A percentile compares a stretch with the other conserved stretches of the same genome.
Conservation (phyloP, 352 stramenopile genomes). For the Lagenidium giganteum region DNA sequence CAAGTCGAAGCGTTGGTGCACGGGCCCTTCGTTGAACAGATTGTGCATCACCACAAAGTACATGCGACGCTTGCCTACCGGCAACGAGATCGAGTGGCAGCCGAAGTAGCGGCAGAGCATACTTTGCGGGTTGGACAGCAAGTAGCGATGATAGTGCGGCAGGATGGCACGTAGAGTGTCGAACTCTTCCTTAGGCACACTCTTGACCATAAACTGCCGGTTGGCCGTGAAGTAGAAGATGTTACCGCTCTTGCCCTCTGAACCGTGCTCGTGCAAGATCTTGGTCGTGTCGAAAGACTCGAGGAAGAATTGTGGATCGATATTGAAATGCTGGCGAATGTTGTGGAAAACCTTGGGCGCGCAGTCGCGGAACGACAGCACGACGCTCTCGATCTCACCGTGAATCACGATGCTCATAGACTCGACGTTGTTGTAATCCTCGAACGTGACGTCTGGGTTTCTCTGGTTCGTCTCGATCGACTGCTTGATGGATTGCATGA, state of each 20-base stretch:
- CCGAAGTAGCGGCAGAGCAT: constrained; percentile 81
- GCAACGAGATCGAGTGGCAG: constrained; percentile 81
- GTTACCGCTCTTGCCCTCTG: constrained; percentile 82
- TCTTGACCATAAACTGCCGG: constrained; percentile 88
- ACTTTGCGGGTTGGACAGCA: constrained; percentile 67
- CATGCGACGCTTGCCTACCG: constrained; percentile 79
- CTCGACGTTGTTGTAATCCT: constrained; percentile 69
- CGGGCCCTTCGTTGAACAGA: constrained; percentile 69
- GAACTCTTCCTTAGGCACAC: constrained; percentile 81
- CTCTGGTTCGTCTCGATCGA: constrained; percentile 29
- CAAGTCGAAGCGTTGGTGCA: constrained; percentile 79
- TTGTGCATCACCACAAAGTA: constrained; percentile 89
- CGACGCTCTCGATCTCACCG: constrained; percentile 38
- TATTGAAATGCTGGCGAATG: constrained; percentile 71
- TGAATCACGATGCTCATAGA: constrained; percentile 72
- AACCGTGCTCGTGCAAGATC: constrained; percentile 75
- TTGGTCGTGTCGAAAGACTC: constrained; percentile 68
- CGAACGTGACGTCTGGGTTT: constrained; percentile 33
- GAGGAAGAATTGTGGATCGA: constrained; percentile 63
- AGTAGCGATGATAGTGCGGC: constrained; percentile 77
- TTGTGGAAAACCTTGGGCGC: constrained; percentile 75
- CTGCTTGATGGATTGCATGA: constrained; percentile 66
- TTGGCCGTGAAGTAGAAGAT: constrained; percentile 88
- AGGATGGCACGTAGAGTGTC: constrained; percentile 76
- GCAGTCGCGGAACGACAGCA: constrained; percentile 70